Base-by-base conservation (phyloP, 495 filamentous ascomycete genomes). In the Talaromyces ruber region DNA sequence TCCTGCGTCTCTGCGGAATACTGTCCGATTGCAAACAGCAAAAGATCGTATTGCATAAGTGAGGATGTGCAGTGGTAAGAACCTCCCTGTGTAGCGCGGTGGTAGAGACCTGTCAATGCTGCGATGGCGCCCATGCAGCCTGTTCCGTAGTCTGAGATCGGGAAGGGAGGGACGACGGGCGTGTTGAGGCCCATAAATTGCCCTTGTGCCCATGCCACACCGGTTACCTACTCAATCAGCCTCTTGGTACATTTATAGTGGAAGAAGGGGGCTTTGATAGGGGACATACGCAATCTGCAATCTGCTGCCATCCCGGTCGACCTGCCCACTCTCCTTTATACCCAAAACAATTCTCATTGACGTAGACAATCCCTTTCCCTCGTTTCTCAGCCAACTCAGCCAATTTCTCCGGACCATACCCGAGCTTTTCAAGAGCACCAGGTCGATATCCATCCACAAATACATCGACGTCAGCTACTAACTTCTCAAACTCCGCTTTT, bases 141-240 rank as follows among this genome's bases (percentile, higher is more conserved):
- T 2, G 89, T 90, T 29, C 88, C 86, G 71, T 93, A 92, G 73
- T 92, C 89, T 39, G 85, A 89, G 76, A 90, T 91, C 24, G 89
- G 90, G 72, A 91, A 92, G 0, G 88, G 88, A 54, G 89, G 89
- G 0, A 91, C 83, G n/a, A 91, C 82, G 3, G 89, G 88, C 64
- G 85, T 84, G 11, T 80, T 67, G 9, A 84, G 73, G 11, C 87
- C 86, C 87, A 92, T 91, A 71, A 86, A 87, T 51, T 81, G 62
- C 9, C 88, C 88, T 70, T 91, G 89, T 4, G 83, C 84, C 87
- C 87, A 91, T 6, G 88, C 88, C 6, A 90, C 76, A 16, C 88
- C 86, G 21, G 79, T 84, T 2, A 84, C 81, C 74, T 82, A 67
- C 59, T 26, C 24, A 28, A 26, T 54, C 28, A 25, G 26, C 26